These are phyloP conservation scores for Schizonepeta tenuifolia DNA, from an alignment of 257 asterid species.

Conservation along the genomic window DNA sequence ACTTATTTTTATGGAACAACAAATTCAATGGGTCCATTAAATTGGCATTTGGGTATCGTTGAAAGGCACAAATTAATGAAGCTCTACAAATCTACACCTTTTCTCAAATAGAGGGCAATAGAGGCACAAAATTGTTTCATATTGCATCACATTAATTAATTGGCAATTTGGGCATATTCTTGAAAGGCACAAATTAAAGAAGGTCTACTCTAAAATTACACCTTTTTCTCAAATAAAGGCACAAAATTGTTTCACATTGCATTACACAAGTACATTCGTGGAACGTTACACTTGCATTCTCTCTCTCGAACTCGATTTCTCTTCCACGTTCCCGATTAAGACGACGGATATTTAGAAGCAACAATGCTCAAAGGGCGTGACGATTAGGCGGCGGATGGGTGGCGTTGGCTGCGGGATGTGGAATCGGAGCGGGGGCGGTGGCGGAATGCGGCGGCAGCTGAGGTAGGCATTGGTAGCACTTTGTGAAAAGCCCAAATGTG, in stretches of 20 bases:
- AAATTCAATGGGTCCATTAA: no score
- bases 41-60: no score
- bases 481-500: conserved; percentile 91
- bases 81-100: no score
- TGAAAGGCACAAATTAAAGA: no score
- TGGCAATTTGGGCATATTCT: no score
- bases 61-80: no score
- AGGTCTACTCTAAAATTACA: not conserved
- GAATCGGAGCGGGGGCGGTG: conserved; percentile 50
- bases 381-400: conserved; percentile 34
- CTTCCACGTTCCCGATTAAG: not conserved
- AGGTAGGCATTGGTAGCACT: conserved; percentile 85
- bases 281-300: not conserved
- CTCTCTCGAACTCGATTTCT: not conserved
- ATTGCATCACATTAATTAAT: no score
- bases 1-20: no score
- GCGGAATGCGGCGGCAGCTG: conserved; percentile 46
- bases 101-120: no score
- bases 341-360: not conserved
- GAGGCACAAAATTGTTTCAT: no score
- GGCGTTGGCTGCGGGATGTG: conserved; percentile 47
- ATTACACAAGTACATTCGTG: not conserved
- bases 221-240: not conserved
- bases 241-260: conserved; percentile 20
- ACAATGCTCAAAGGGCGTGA: conserved; percentile 28